Base-by-base conservation (phyloP, 164 flowering plant species). In the Chimonanthus salicifolius region DNA sequence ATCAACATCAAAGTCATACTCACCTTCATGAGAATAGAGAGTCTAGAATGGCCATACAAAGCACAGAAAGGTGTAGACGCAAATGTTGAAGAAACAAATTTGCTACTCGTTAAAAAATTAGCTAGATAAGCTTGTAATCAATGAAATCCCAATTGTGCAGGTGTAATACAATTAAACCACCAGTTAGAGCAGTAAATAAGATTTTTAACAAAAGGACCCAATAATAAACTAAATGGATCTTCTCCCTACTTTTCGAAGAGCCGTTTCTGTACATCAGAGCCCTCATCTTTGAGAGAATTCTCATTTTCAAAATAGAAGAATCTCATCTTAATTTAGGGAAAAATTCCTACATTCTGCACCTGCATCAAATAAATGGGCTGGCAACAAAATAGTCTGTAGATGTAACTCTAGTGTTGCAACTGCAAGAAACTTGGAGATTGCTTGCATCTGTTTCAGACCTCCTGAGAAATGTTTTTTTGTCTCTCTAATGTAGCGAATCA, bases 401-500 rank as follows among this genome's bases (percentile, higher is more conserved):
- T 33, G 33, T 33, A 33, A 33, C 33, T 33, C 33, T 33, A 33
- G 33, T 62, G n/a, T 43, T 13, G 45, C 68, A 58, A 58, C 21
- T 33, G 15, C 50, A 18, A 62, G 46, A 47, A 66, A 49, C 77
- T 66, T 67, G 58, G 67, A 62, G 49, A 64, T 47, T 46, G 50
- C 49, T 46, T 76, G 43, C 20, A 49, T 67, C 67, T 65, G 70
- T 47, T 45, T 67, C 44, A 47, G 58, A 74, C 68, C 74, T 21
- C 67, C 74, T n/a, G 58, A 58, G 54, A 65, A 18, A 51, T 71
- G 50, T 11, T 49, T 54, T 44, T 64, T 48, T 7, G 43, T 46
- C n/a, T 18, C 47, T 70, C 71, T 74, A 51, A 66, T 75, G 77
- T 43, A 66, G 13, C 11, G 33, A 66, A 70, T 67, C 74, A 62